Evolutionary conservation across 2,329 filamentous ascomycete species (phyloP).

Genomic region (Diplodia intermedia): DNA sequence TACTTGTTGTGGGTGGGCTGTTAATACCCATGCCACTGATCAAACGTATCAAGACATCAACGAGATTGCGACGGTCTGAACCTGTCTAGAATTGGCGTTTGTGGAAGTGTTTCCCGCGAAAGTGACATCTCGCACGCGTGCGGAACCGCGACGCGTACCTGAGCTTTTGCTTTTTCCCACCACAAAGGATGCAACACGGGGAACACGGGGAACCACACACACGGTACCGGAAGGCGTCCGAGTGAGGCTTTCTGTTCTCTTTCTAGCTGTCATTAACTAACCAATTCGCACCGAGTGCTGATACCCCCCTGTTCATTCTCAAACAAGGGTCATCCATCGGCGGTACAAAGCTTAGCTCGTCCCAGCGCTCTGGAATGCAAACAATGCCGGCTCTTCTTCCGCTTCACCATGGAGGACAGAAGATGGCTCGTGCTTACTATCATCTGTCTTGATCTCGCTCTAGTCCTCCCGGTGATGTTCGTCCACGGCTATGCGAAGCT

Average conservation of each 20-base stretch:
- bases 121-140: not conserved
- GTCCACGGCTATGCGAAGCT: not conserved
- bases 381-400: not conserved
- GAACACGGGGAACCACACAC: not conserved
- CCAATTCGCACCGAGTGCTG: too few species aligned
- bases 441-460: not conserved
- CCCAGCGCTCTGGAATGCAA: not conserved
- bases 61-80: too few species aligned
- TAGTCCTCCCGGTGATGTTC: not conserved
- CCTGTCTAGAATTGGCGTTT: not conserved
- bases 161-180: conserved; percentile 2
- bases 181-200: not conserved
- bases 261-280: not conserved
- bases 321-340: conserved; percentile 5
- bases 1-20: too few species aligned
- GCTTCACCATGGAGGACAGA: not conserved
- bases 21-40: too few species aligned
- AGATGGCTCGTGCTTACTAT: conserved; percentile 1
- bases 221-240: too few species aligned
- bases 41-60: too few species aligned
- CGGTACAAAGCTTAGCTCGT: not conserved
- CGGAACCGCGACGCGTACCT: not conserved
- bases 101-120: not conserved
- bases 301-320: not conserved
- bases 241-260: not conserved